Conservation (phyloP, 345 rosid genomes). For the Corymbia maculata region DNA sequence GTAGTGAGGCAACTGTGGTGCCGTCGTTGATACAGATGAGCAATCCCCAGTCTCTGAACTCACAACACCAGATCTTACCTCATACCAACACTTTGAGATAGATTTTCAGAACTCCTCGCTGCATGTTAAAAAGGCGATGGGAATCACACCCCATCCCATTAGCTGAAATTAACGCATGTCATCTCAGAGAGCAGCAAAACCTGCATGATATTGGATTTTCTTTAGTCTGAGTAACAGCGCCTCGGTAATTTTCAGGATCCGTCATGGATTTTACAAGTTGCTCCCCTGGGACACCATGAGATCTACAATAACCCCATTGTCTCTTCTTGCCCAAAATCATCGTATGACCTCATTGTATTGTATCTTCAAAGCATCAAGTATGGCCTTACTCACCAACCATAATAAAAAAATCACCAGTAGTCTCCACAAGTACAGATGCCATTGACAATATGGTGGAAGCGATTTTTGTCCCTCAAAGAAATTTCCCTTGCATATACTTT, state of each 20-base stretch:
- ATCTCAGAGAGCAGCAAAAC: not conserved
- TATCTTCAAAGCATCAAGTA: not conserved
- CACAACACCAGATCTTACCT: not conserved
- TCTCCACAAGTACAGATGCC: slow-evolving; percentile 80
- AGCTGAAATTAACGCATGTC: not conserved
- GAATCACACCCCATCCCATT: not conserved
- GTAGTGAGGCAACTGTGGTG: not conserved
- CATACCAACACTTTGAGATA: not conserved
- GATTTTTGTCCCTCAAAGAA: slow-evolving; percentile 64
- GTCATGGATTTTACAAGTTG: not conserved
- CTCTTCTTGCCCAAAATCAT: not conserved
- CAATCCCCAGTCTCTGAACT: not conserved
- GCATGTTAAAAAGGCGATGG: not conserved
- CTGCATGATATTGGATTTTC: not conserved
- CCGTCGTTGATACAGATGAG: not conserved
- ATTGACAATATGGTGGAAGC: slow-evolving; percentile 53
- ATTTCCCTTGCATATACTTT: slow-evolving; percentile 46
- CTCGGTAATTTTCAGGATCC: not conserved
- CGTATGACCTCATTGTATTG: not conserved
- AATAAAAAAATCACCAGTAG: slow-evolving; percentile 49
- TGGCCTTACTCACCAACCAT: not conserved
- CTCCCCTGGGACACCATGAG: not conserved
- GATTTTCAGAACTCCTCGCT: not conserved
- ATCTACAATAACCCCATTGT: not conserved
- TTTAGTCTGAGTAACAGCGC: not conserved